Conservation (phyloP, 1,139 yeast species). For the Hemisphaericaspora xylanilytica region DNA sequence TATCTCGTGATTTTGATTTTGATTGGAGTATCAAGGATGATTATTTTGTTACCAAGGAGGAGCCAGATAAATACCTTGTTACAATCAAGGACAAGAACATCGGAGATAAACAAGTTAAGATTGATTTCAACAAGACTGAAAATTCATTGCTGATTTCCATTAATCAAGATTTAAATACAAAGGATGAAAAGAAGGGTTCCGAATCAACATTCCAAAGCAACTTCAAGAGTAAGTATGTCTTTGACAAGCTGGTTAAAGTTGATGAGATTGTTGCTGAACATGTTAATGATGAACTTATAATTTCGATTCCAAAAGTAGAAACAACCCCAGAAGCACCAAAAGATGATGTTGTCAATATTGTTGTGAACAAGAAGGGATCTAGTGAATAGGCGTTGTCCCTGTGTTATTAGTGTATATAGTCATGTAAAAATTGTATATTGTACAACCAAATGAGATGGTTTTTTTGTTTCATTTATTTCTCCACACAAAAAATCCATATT, state of each 20-base stretch:
- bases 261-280: constrained; percentile 14
- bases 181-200: constrained; percentile 11
- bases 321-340: constrained; percentile 2
- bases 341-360: constrained; percentile 15
- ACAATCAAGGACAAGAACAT: constrained; percentile 12
- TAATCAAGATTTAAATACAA: constrained; percentile 10
- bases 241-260: constrained; percentile 14
- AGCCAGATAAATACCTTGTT: constrained; percentile 16
- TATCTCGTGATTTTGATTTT: constrained; percentile 5
- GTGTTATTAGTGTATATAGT: too few relatives aligned
- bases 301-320: constrained; percentile 16
- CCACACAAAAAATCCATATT: too few relatives aligned
- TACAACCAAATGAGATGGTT: too few relatives aligned
- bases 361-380: neutral
- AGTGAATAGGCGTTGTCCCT: neutral
- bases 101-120: constrained; percentile 12
- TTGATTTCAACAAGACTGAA: constrained; percentile 14
- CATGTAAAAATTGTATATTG: neutral
- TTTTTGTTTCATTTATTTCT: too few relatives aligned
- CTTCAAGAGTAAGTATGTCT: constrained; percentile 11
- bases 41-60: constrained; percentile 14
- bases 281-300: constrained; percentile 11
- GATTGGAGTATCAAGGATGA: constrained; percentile 7
- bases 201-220: constrained; percentile 13
- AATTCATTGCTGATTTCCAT: constrained; percentile 13